Conservation (phyloP, 441 rosid species). For the Gossypium lobatum region DNA sequence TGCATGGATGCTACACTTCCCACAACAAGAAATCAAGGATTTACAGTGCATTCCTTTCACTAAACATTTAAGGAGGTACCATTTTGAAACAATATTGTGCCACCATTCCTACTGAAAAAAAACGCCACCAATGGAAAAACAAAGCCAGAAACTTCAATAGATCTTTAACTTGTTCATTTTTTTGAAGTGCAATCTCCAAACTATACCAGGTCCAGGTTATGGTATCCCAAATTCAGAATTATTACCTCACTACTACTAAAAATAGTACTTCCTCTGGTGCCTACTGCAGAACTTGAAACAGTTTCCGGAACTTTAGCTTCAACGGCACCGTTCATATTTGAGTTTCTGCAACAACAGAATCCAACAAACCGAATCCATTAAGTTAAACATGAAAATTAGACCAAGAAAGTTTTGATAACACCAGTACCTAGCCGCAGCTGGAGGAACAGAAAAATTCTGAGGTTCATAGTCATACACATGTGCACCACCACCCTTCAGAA, state of each 20-base stretch:
- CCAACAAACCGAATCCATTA: conserved; percentile 6
- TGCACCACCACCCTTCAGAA: conserved; percentile 36
- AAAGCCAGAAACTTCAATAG: neutral
- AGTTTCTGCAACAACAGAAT: conserved; percentile 25
- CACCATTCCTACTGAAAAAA: neutral
- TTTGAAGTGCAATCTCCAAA: neutral
- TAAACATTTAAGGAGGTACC: neutral
- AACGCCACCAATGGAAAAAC: neutral
- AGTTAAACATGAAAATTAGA: neutral
- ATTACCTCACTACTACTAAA: conserved; percentile 38
- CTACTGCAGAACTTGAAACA: conserved; percentile 22
- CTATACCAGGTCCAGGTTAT: neutral
- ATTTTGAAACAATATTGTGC: neutral
- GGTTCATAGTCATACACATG: conserved; percentile 30
- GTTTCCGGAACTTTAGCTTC: conserved; percentile 31
- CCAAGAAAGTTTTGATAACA: conserved; percentile 6
- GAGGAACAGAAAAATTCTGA: conserved; percentile 32
- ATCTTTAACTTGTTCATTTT: neutral
- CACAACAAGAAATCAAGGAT: neutral
- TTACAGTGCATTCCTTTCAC: neutral
- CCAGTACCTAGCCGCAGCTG: conserved; percentile 35
- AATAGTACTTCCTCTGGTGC: conserved; percentile 26
- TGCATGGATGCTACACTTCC: neutral
- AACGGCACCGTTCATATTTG: conserved; percentile 23
- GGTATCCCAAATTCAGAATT: neutral